Conservation (phyloP, 495 filamentous ascomycete genomes). For the Neurospora pannonica region DNA sequence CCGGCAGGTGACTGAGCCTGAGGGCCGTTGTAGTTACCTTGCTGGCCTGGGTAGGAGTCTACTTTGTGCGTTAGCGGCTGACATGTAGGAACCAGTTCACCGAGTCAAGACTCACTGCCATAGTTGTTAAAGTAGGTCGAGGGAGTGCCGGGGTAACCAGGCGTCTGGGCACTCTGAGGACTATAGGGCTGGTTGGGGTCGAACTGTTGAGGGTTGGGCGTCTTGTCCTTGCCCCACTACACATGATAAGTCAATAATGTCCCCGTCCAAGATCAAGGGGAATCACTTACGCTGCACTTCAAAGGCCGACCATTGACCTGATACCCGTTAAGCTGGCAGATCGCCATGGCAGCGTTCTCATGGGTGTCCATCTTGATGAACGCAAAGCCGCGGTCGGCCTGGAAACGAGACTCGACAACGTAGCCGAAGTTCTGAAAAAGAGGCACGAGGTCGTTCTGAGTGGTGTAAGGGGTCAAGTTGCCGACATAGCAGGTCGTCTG, state of each 20-base stretch:
- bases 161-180: conserved; percentile 47
- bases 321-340: conserved; percentile 93
- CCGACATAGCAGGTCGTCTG: conserved; percentile 99
- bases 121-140: conserved; percentile 93
- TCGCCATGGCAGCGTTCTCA: conserved; percentile 96
- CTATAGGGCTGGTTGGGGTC: conserved; percentile 75
- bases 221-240: conserved; percentile 98
- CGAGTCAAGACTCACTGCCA: conserved; percentile 48
- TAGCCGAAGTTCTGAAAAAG: conserved; percentile 98
- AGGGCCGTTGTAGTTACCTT: conserved; percentile 40
- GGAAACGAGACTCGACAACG: conserved; percentile 93
- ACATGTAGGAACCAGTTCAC: conserved; percentile 2
- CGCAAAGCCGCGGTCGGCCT: conserved; percentile 94
- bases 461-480: conserved; percentile 95
- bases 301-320: conserved; percentile 95
- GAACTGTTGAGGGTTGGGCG: conserved; percentile 64
- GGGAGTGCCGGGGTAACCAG: conserved; percentile 60
- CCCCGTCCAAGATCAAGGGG: not conserved
- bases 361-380: conserved; percentile 99
- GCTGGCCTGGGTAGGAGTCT: conserved; percentile 43
- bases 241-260: conserved; percentile 17
- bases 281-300: conserved; percentile 75
- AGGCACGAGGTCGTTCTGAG: conserved; percentile 88
- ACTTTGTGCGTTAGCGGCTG: conserved; percentile 16
- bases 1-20: conserved; percentile 51